Conservation (phyloP, 768 basidiomycete genomes). For the Pleurotus tuber-regium region DNA sequence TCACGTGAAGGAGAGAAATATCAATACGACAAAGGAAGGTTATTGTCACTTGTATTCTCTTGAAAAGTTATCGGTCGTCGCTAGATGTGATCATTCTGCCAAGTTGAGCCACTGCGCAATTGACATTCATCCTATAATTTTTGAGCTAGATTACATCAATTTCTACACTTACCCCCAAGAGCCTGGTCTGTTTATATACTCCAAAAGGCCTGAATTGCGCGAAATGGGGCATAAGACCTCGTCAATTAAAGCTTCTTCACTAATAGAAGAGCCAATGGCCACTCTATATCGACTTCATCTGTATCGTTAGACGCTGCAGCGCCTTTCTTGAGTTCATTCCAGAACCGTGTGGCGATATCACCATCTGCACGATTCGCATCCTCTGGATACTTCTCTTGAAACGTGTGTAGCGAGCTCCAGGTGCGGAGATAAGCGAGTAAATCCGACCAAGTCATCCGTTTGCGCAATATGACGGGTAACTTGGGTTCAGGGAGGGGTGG, state of each 20-base stretch:
- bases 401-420: constrained; percentile 68
- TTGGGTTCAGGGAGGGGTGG: constrained; percentile 31
- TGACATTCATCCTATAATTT: too few species aligned
- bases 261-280: constrained; percentile 48
- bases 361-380: constrained; percentile 50
- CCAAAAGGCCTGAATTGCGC: too few species aligned
- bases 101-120: too few species aligned
- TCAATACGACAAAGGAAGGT: too few species aligned
- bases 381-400: constrained; percentile 58
- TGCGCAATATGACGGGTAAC: constrained; percentile 52
- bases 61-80: too few species aligned
- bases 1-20: neutral
- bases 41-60: too few species aligned
- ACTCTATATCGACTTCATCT: constrained; percentile 43
- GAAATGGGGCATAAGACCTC: too few species aligned
- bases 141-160: too few species aligned
- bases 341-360: constrained; percentile 64
- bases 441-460: constrained; percentile 61
- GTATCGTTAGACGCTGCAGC: constrained; percentile 31
- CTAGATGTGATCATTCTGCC: too few species aligned
- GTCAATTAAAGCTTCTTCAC: constrained; percentile 23
- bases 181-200: too few species aligned
- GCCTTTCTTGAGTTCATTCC: constrained; percentile 48
- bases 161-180: too few species aligned
- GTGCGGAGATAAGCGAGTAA: constrained; percentile 69